Evolutionary conservation across 345 rosid species (phyloP), one percentile per base, ranked within the genome.

Genomic region (Mercurialis annua): DNA sequence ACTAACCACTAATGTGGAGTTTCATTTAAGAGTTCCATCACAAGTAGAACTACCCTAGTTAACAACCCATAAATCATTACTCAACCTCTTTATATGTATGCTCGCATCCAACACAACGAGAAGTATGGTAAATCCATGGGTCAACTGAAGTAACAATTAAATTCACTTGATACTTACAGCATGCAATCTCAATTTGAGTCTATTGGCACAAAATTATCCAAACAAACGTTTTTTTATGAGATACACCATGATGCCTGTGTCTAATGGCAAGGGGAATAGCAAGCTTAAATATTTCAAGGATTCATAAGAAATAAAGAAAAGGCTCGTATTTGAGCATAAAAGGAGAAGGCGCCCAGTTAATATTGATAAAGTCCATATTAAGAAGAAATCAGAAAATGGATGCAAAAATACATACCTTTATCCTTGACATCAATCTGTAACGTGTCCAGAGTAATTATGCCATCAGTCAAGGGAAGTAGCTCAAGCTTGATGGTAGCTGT

Each of bases 391-490:
- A 29, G 36, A 65, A 16, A 26, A 33, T 5, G 26, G 8, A 30
- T 11, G 59, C 17, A 24, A 48, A 64, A 14, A 36, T 21, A 20
- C 21, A 15, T 80, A 95, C 99, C 99, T 95, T 87, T 95, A 78
- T 95, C 99, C 79, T 84, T 90, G 34, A 83, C 96, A 76, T 85
- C 86, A 78, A 95, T 85, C 76, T 85, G 96, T 68, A 92, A 80
- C 10, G 97, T 88, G 62, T 92, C 92, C 56, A 95, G 85, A 7
- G 92, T 88, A 68, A 95, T 90, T 72, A 88, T 95, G 70, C 99
- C 99, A 50, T 92, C 99, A n/a, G 97, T 92, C 92, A 92, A 68
- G 10, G 98, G 99, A 68, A 95, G 93, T 57, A 95, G 80, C 85
- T 92, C 98, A 26, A 95, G 82, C 78, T 92, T 95, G 74, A 95